Base-by-base conservation (phyloP, 805 yeast genomes). In the Saccharomycopsis fodiens region DNA sequence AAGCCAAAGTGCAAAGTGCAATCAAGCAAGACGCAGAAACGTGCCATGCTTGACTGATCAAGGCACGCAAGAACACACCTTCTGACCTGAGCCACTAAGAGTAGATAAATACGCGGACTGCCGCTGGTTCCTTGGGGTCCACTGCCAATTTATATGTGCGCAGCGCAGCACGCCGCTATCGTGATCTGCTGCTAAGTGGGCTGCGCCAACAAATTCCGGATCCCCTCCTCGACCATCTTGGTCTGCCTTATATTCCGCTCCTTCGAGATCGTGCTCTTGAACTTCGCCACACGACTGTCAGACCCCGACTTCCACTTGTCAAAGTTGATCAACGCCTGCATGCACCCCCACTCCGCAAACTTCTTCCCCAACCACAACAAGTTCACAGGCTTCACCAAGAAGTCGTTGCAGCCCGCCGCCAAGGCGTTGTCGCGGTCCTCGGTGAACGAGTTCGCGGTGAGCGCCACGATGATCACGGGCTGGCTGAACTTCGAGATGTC, bases 321-420 rank as follows among this genome's bases (percentile, higher is more conserved):
- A 62, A 84, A 91, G 63, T 91, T 95, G 60, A 91, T 89, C 41
- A 91, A 67, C 1, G 97, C 97, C 65, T 91, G 98, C 97, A 91
- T 91, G 63, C 97, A 91, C 0, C 98, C 97, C 97, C 97, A 93
- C 63, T 91, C 97, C 0, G 88, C 83, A 43, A 93, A 85, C 64
- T 93, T 93, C 58, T 85, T 86, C 57, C 88, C 85, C 39, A 93
- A 69, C 99, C 99, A 93, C 41, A 79, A 85, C 54, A 91, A 69
- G 55, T 88, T 91, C 6, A 93, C 97, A 0, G 99, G 99, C 55
- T 93, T 93, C 7, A 97, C 93, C 54, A 93, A 66, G 65, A 83
- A 93, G 63, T 93, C 99, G 58, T 93, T 93, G 65, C 99, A 93
- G 39, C 99, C 99, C 2, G 97, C 96, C 23, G 94, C 84, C 45